phyloP scores from a whole-genome alignment of 108 stramenopile species.

The Fistulifera pelliculosa region DNA sequence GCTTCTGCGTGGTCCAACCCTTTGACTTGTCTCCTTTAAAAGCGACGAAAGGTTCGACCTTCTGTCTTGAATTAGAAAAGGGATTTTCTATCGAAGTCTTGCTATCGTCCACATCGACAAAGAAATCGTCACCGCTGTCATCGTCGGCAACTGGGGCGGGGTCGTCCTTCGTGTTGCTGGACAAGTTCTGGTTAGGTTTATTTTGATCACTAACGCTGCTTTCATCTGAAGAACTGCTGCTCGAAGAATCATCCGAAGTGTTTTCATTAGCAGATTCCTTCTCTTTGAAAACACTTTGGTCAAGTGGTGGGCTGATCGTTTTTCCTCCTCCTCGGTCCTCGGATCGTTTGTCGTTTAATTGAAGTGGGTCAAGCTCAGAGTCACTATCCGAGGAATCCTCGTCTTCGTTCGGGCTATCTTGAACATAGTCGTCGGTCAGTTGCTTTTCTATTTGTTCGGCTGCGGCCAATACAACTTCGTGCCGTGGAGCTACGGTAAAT shows the following conservation, averaged over 20 bases:
- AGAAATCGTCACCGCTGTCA: not conserved
- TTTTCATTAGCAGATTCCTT: conserved; percentile 11
- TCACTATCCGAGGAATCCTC: conserved; percentile 8
- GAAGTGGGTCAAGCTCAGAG: conserved; percentile 6
- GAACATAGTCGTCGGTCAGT: conserved; percentile 16
- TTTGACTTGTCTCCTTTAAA: conserved; percentile 41
- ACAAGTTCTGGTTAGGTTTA: conserved; percentile 17
- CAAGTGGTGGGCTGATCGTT: too few species aligned
- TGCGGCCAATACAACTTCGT: conserved; percentile 26
- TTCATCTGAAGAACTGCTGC: conserved; percentile 11
- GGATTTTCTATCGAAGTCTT: conserved; percentile 1
- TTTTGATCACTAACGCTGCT: not conserved
- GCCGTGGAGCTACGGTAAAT: conserved; percentile 23
- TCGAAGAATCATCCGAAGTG: conserved; percentile 6
- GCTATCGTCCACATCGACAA: not conserved
- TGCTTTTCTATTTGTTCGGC: conserved; percentile 26
- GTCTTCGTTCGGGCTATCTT: not conserved
- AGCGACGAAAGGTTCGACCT: too few species aligned
- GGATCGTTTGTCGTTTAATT: conserved; percentile 5
- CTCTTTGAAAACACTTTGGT: not conserved
- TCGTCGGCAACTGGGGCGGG: not conserved
- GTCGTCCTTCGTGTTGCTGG: conserved; percentile 5
- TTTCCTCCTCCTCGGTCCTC: too few species aligned
- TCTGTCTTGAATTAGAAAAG: not conserved
- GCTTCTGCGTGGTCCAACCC: conserved; percentile 47